A percentile compares a stretch with the other conserved stretches of the same genome.
phyloP scores from a whole-genome alignment of 371 early-diverging fungal genomes.

The Mucor sp. region DNA sequence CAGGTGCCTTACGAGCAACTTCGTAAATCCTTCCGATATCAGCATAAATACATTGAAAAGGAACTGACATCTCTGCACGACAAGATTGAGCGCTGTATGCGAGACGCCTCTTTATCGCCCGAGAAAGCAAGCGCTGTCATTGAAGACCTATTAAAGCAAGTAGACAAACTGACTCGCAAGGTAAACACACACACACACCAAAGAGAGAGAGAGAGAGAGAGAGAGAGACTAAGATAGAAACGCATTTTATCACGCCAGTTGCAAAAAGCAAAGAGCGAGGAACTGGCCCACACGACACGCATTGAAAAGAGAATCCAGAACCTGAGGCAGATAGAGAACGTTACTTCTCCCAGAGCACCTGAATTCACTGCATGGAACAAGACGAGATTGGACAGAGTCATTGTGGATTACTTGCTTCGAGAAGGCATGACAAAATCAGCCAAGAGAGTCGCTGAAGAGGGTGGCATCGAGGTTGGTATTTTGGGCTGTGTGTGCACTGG shows the following conservation, averaged over 20 bases:
- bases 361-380: slow-evolving; percentile 84
- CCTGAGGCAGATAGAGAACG: slow-evolving; percentile 66
- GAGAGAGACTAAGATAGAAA: too few relatives aligned
- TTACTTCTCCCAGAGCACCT: slow-evolving; percentile 62
- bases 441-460: slow-evolving; percentile 59
- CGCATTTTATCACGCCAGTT: slow-evolving; percentile 47
- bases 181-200: too few relatives aligned
- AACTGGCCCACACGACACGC: slow-evolving; percentile 63
- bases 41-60: slow-evolving; percentile 83
- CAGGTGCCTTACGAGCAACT: slow-evolving; percentile 93
- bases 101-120: slow-evolving; percentile 31
- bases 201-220: too few relatives aligned
- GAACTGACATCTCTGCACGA: slow-evolving; percentile 61
- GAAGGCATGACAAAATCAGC: slow-evolving; percentile 74
- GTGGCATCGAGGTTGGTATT: slow-evolving; percentile 63
- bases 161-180: slow-evolving; percentile 75
- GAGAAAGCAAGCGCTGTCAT: slow-evolving; percentile 58
- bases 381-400: slow-evolving; percentile 78
- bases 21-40: slow-evolving; percentile 74
- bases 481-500: too few relatives aligned
- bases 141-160: slow-evolving; percentile 64
- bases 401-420: slow-evolving; percentile 93
- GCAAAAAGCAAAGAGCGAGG: slow-evolving; percentile 78
- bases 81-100: slow-evolving; percentile 45
- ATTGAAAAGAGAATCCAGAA: slow-evolving; percentile 75